Percentiles rank a stretch among this genome's conserved stretches.
Conservation (phyloP, 2,329 filamentous ascomycete species). For the Arthrobotrys sinensis region DNA sequence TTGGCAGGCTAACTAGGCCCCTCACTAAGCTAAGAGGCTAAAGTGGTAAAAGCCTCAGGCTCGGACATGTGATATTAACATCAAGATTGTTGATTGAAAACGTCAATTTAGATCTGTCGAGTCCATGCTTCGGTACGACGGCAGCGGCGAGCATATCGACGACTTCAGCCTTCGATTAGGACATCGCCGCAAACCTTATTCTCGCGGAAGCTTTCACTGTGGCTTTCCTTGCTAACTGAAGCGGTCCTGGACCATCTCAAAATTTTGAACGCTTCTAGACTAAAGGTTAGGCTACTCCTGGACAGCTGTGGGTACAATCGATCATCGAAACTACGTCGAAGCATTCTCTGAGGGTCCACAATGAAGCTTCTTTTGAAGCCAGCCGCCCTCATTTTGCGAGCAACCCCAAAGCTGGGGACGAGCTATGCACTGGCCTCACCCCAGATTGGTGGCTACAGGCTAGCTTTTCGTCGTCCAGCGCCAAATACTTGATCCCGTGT, state of each 20-base stretch:
- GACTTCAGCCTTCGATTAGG: constrained; percentile 8
- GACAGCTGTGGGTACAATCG: not conserved
- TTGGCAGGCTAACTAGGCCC: constrained; percentile 32
- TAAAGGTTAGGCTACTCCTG: not conserved
- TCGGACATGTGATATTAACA: constrained; percentile 45
- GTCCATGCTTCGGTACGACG: not conserved
- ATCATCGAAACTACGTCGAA: constrained; percentile 6
- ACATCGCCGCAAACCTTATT: constrained; percentile 23
- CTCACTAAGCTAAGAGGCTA: constrained; percentile 34
- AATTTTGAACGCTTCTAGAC: not conserved
- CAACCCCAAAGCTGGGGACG: not conserved
- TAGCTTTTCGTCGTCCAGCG: not conserved
- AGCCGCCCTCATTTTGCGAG: constrained; percentile 1
- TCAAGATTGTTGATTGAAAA: constrained; percentile 23
- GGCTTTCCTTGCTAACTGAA: constrained; percentile 2
- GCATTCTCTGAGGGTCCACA: constrained; percentile 3
- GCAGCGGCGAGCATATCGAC: not conserved
- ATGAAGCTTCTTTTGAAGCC: constrained; percentile 12
- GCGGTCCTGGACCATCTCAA: not conserved
- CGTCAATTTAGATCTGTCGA: constrained; percentile 1
- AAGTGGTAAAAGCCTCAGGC: constrained; percentile 26
- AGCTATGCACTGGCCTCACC: too few species aligned
- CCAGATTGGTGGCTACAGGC: too few species aligned
- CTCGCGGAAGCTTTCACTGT: constrained; percentile 8
- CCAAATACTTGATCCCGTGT: not conserved